Percentiles rank a stretch among this genome's conserved stretches.
Conservation (phyloP, 306 rosid genomes). For the Quercus suber region DNA sequence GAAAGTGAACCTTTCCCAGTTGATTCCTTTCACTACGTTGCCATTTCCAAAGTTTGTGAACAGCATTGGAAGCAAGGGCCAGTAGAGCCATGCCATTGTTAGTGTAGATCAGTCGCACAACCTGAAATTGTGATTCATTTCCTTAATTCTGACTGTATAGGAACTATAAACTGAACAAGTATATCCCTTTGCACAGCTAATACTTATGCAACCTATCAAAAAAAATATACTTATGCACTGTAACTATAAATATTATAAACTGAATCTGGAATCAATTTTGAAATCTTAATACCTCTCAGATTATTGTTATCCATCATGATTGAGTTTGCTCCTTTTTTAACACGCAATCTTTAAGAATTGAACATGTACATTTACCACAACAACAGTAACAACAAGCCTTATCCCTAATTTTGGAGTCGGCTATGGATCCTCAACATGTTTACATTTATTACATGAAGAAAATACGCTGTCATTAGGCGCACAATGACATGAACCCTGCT, state of each 20-base stretch:
- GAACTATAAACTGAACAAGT: neutral
- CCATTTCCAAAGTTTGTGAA: constrained; percentile 55
- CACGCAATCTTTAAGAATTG: neutral
- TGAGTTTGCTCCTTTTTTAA: neutral
- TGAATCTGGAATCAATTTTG: neutral
- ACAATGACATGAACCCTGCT: neutral
- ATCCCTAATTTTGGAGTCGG: no score
- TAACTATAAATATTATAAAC: neutral
- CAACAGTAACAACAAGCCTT: no score
- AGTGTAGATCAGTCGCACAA: constrained; percentile 43
- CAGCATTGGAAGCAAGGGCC: constrained; percentile 40
- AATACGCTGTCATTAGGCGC: neutral
- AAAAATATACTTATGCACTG: no score
- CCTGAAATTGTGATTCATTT: constrained; percentile 22
- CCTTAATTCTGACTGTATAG: neutral
- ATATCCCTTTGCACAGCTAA: neutral
- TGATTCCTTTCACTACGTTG: constrained; percentile 41
- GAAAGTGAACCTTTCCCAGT: constrained; percentile 32
- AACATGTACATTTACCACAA: neutral
- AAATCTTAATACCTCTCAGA: neutral
- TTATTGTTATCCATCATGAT: neutral
- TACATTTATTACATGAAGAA: neutral
- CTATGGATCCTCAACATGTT: neutral
- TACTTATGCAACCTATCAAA: no score
- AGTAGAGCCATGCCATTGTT: constrained; percentile 36